Percentiles rank a stretch among this genome's conserved stretches.
These are phyloP conservation scores for Alternaria sp. DNA, from an alignment of 2,329 filamentous ascomycete species.

Conservation along the genomic window DNA sequence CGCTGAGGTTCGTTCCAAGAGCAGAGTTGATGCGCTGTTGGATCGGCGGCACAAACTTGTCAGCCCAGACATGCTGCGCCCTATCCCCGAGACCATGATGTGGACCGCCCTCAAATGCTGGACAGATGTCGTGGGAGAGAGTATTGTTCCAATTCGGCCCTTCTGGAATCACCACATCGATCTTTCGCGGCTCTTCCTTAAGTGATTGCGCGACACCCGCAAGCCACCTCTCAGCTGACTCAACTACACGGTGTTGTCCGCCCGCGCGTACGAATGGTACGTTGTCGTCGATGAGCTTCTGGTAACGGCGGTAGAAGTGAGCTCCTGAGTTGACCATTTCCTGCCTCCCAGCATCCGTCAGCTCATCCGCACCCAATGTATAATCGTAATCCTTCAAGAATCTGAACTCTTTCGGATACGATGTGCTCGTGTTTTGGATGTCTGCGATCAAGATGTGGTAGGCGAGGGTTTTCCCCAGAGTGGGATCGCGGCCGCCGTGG, in stretches of 20 bases:
- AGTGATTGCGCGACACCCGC: constrained; percentile 72
- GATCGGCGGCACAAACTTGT: constrained; percentile 73
- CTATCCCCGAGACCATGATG: constrained; percentile 59
- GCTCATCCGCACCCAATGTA: constrained; percentile 72
- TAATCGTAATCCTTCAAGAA: constrained; percentile 80
- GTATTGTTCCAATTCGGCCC: constrained; percentile 77
- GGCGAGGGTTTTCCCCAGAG: constrained; percentile 67
- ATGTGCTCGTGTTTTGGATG: constrained; percentile 67
- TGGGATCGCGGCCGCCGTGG: constrained; percentile 86
- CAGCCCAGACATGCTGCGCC: constrained; percentile 67
- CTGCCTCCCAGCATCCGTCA: constrained; percentile 73
- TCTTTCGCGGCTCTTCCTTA: constrained; percentile 52
- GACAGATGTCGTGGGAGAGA: constrained; percentile 77
- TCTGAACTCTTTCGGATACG: constrained; percentile 69
- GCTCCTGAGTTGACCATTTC: constrained; percentile 78
- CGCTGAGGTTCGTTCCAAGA: constrained; percentile 73
- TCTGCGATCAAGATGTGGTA: constrained; percentile 72
- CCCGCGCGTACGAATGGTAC: constrained; percentile 78
- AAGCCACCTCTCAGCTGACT: constrained; percentile 79
- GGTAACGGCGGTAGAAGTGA: constrained; percentile 79
- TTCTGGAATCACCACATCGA: constrained; percentile 75
- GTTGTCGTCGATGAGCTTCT: constrained; percentile 63
- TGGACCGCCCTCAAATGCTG: constrained; percentile 71
- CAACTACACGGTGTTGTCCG: constrained; percentile 74
- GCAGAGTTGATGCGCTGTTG: constrained; percentile 73